Evolutionary conservation across 176 grass and related monocot species (phyloP).

Genomic region (Oryza australiensis): DNA sequence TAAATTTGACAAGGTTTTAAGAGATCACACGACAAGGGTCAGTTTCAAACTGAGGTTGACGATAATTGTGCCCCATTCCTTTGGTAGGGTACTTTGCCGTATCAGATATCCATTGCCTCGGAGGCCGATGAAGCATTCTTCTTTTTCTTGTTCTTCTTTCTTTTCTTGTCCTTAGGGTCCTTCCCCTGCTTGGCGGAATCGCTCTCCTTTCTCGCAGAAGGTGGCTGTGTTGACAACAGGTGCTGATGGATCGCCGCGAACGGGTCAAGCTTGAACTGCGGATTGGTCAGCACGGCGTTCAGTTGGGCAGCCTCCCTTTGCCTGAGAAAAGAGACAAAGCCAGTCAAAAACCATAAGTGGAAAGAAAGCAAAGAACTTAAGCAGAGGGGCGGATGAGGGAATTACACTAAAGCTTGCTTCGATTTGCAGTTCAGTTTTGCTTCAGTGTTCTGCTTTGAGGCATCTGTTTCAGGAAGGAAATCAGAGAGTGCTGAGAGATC

Average conservation of each 20-base stretch:
- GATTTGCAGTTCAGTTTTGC: slow-evolving; percentile 75
- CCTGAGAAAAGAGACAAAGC: slow-evolving; percentile 20
- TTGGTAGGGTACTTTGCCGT: background rate
- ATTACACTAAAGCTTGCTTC: slow-evolving; percentile 77
- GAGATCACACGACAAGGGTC: background rate
- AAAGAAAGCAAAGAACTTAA: background rate
- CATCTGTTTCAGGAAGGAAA: slow-evolving; percentile 55
- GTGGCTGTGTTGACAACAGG: slow-evolving; percentile 53
- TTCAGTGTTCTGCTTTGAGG: slow-evolving; percentile 20
- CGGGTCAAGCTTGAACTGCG: slow-evolving; percentile 48
- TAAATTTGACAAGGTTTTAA: background rate
- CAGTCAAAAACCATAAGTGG: background rate
- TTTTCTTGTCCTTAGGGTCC: slow-evolving; percentile 25
- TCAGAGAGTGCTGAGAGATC: slow-evolving; percentile 68
- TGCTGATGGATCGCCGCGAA: slow-evolving; percentile 60
- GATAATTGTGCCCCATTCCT: background rate
- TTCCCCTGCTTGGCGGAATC: background rate
- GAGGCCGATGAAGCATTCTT: slow-evolving; percentile 22
- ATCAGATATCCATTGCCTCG: slow-evolving; percentile 54
- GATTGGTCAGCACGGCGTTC: slow-evolving; percentile 48
- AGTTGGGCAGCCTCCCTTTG: slow-evolving; percentile 55
- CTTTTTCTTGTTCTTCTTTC: slow-evolving; percentile 40
- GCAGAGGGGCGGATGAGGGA: background rate
- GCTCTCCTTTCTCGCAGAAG: slow-evolving; percentile 27
- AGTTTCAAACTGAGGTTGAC: background rate